Conservation (phyloP, 495 filamentous ascomycete genomes). For the Penicillium roqueforti region DNA sequence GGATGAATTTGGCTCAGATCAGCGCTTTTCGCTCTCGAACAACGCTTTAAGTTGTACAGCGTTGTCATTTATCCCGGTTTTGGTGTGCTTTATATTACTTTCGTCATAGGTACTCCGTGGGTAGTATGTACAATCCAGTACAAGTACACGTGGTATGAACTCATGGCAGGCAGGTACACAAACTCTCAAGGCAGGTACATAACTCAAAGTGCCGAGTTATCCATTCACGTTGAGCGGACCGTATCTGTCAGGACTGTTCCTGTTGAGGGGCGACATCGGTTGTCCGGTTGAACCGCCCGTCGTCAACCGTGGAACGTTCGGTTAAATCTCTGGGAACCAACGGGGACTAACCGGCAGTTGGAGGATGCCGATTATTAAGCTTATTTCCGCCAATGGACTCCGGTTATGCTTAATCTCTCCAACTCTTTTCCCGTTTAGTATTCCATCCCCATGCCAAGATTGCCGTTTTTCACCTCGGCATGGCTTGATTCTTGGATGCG, state of each 20-base stretch:
- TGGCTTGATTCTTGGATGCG: neutral
- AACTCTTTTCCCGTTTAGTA: neutral
- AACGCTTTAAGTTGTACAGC: neutral
- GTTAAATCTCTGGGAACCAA: neutral
- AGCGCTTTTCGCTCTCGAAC: neutral
- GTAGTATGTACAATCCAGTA: no score
- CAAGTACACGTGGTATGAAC: neutral
- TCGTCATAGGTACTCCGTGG: no score
- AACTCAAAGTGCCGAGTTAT: neutral
- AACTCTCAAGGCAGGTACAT: neutral
- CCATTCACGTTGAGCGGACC: neutral
- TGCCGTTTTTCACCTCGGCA: neutral
- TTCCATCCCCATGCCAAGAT: neutral
- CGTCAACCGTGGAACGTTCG: neutral
- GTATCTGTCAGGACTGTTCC: neutral
- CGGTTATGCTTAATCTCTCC: neutral
- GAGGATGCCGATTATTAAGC: neutral
- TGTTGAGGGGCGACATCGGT: neutral
- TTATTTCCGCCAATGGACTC: neutral
- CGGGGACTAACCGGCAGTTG: neutral
- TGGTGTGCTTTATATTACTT: neutral
- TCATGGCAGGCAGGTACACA: neutral
- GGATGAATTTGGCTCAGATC: neutral
- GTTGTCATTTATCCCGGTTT: neutral
- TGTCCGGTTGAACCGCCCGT: neutral